A percentile compares a stretch with the other conserved stretches of the same genome.
phyloP scores from a whole-genome alignment of 805 yeast species.

The Wickerhamomyces strasburgensis region DNA sequence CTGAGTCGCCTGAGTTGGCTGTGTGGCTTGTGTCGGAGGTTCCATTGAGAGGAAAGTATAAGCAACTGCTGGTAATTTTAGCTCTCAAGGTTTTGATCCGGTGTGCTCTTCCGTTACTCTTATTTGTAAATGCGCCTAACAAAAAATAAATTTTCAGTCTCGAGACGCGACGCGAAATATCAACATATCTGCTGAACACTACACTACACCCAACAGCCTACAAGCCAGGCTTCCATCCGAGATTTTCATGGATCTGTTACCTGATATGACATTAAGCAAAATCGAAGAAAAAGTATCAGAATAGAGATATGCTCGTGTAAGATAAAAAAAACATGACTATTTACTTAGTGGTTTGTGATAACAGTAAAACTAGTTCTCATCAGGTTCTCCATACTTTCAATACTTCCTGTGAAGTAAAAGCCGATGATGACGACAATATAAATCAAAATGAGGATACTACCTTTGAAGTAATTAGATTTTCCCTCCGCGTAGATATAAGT shows the following conservation, averaged over 20 bases:
- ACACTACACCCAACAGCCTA: too few species aligned
- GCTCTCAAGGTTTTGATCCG: background rate
- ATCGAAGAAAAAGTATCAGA: too few species aligned
- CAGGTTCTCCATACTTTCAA: conserved; percentile 1
- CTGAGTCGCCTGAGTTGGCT: conserved; percentile 37
- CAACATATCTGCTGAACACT: too few species aligned
- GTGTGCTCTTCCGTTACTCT: background rate
- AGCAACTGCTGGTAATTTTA: too few species aligned
- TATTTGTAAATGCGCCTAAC: too few species aligned
- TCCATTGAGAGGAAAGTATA: conserved; percentile 29
- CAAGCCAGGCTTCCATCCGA: background rate
- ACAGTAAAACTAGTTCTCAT: background rate
- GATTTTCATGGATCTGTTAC: too few species aligned
- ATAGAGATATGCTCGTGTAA: too few species aligned
- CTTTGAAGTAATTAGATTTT: conserved; percentile 92
- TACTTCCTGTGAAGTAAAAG: conserved; percentile 53
- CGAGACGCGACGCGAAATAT: background rate
- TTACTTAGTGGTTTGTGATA: background rate
- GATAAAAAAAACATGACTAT: too few species aligned
- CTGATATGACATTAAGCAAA: too few species aligned
- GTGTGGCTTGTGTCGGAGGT: conserved; percentile 36
- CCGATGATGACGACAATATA: conserved; percentile 76
- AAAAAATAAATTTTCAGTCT: background rate
- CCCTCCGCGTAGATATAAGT: conserved; percentile 96
- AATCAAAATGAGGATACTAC: conserved; percentile 76